Conservation (phyloP, 345 rosid genomes). For the Xanthoceras sorbifolium region DNA sequence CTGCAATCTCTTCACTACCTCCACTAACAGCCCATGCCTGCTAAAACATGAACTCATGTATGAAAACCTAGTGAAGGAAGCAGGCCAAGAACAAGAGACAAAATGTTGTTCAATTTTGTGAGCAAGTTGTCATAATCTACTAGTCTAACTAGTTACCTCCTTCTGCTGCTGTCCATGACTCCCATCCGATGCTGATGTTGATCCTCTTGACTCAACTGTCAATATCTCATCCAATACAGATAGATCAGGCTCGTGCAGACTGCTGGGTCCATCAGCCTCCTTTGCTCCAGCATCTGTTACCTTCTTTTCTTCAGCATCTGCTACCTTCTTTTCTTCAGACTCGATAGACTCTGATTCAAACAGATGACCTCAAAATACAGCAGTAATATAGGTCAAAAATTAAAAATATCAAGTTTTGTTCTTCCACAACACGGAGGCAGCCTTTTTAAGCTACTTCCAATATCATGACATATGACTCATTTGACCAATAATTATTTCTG, state of each 20-base stretch:
- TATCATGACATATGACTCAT: neutral
- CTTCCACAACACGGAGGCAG: neutral
- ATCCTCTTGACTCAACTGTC: conserved; percentile 51
- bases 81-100: neutral
- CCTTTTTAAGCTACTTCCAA: neutral
- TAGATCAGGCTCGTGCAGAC: conserved; percentile 38
- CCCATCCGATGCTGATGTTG: conserved; percentile 38
- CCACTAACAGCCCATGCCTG: conserved; percentile 82
- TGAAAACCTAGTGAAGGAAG: conserved; percentile 9
- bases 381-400: neutral
- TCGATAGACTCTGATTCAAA: conserved; percentile 52
- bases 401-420: neutral
- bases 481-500: neutral
- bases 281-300: conserved; percentile 37
- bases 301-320: neutral
- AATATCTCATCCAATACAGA: conserved; percentile 81
- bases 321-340: conserved; percentile 32
- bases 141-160: conserved; percentile 45
- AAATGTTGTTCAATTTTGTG: neutral
- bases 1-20: conserved; percentile 69
- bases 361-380: conserved; percentile 38
- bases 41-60: conserved; percentile 24
- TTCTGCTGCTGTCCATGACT: conserved; percentile 44
- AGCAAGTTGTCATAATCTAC: neutral
- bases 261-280: conserved; percentile 29